Base-by-base conservation (phyloP, 352 stramenopile species). In the Pythium dissimile region DNA sequence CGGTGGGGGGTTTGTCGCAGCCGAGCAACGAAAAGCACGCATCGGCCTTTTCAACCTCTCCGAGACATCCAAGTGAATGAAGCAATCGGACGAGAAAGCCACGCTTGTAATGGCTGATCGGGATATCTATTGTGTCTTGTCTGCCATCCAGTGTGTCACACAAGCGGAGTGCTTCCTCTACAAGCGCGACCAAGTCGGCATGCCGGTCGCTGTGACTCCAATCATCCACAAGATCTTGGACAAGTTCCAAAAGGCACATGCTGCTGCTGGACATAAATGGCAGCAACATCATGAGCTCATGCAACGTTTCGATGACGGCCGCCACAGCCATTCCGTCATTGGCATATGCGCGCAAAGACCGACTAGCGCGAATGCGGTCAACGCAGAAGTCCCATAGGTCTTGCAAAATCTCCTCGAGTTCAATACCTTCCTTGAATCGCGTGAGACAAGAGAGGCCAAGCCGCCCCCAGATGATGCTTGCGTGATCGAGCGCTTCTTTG, bases 341-440 rank as follows among this genome's bases (percentile, higher is more conserved):
- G 54, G 12, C 16, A 13, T 50, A 64, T 8, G 13, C 37, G 42
- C 62, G 30, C 3, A 80, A 24, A 18, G 87, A 38, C 6, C 64
- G 69, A 13, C 88, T 51, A n/a, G 84, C 71, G 20, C 75, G 79
- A 34, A 91, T 70, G 7, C 72, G 75, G 42, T 85, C 72, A n/a
- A 82, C 66, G n/a, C 70, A 81, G 41, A 88, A 88, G 43, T 90
- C 79, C 83, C 83, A 93, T 37, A 93, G 59, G 57, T 91, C 83
- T 62, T 89, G 75, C 13, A 93, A 46, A 44, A 91, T 69, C 21
- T 90, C 77, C 37, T 91, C 83, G 10, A 91, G 42, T 46, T 93
- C 83, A 10, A 88, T 46, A 7, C 67, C 72, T 32, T 73, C 54
- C 47, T 89, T 93, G 34, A 80, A 69, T 37, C 82, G 84, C 7